Percentiles rank a stretch among this genome's conserved stretches.
Evolutionary conservation across 1,139 yeast genomes (phyloP).

Genomic region (Candida sanyaensis): DNA sequence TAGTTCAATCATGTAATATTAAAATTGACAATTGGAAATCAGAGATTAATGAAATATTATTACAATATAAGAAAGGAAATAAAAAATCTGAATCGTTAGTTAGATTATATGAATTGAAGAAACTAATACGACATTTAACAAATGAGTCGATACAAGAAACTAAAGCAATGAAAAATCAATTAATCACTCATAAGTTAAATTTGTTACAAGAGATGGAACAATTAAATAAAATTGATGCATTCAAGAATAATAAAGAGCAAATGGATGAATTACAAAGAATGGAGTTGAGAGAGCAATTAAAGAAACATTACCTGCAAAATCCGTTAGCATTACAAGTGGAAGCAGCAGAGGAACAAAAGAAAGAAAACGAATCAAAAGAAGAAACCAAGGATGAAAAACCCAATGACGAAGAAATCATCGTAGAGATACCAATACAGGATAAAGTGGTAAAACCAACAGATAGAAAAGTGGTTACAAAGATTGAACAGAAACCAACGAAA

Average conservation of each 20-base stretch:
- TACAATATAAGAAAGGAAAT: slow-evolving; percentile 4
- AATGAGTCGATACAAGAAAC: slow-evolving; percentile 38
- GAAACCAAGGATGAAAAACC: slow-evolving; percentile 13
- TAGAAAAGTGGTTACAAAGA: slow-evolving; percentile 7
- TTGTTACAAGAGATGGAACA: slow-evolving; percentile 34
- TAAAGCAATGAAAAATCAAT: slow-evolving; percentile 34
- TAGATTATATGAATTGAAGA: slow-evolving; percentile 11
- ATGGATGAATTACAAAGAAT: slow-evolving; percentile 16
- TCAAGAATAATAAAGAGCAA: slow-evolving; percentile 13
- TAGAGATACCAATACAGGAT: slow-evolving; percentile 26
- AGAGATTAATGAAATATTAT: slow-evolving; percentile 20
- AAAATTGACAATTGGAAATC: slow-evolving; percentile 24
- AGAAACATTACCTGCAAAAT: slow-evolving; percentile 33
- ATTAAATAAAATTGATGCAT: slow-evolving; percentile 18
- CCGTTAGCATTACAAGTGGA: slow-evolving; percentile 44
- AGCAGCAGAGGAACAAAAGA: slow-evolving; percentile 37
- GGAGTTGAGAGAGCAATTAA: slow-evolving; percentile 31
- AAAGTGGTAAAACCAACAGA: slow-evolving; percentile 9
- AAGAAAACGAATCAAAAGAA: slow-evolving; percentile 18
- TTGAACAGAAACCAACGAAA: slow-evolving; percentile 4
- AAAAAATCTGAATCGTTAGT: background rate
- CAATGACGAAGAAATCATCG: slow-evolving; percentile 27
- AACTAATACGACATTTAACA: slow-evolving; percentile 12
- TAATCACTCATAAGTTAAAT: slow-evolving; percentile 31
- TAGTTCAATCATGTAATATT: slow-evolving; percentile 43